A percentile compares a stretch with the other conserved stretches of the same genome.
Evolutionary conservation across 345 rosid species (phyloP).

Genomic region (Ailanthus altissimus): DNA sequence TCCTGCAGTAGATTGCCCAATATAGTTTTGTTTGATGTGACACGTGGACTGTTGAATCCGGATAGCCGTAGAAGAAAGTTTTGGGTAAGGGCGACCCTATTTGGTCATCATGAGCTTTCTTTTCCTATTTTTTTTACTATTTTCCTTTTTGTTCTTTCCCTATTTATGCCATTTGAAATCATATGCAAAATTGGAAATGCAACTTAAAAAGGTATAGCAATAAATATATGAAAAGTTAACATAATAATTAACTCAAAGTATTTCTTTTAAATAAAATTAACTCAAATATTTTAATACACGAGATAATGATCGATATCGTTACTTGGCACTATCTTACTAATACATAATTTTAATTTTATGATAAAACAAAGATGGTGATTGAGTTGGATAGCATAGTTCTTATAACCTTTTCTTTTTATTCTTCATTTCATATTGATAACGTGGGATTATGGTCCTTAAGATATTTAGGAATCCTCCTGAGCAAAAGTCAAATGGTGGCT

Average conservation of each 20-base stretch:
- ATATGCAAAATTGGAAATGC: too few relatives aligned
- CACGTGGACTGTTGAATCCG: constrained; percentile 26
- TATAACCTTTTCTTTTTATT: neutral
- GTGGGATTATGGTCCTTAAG: neutral
- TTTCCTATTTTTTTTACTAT: neutral
- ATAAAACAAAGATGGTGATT: neutral
- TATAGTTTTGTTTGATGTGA: neutral
- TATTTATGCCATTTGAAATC: neutral
- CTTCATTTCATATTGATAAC: neutral
- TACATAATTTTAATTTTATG: too few relatives aligned
- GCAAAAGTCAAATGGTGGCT: neutral
- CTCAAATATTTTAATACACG: neutral
- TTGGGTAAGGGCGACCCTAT: neutral
- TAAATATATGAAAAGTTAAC: too few relatives aligned
- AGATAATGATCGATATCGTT: too few relatives aligned
- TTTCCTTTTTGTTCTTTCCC: neutral
- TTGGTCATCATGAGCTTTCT: neutral
- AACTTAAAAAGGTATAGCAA: too few relatives aligned
- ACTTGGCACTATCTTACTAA: too few relatives aligned
- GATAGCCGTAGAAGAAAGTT: neutral
- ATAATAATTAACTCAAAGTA: too few relatives aligned
- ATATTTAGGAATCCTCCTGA: neutral
- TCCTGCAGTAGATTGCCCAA: constrained; percentile 11
- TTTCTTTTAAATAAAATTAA: too few relatives aligned
- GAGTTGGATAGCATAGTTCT: neutral